A percentile compares a stretch with the other conserved stretches of the same genome.
phyloP scores from a whole-genome alignment of 257 asterid species.

The Gentiana dahurica region DNA sequence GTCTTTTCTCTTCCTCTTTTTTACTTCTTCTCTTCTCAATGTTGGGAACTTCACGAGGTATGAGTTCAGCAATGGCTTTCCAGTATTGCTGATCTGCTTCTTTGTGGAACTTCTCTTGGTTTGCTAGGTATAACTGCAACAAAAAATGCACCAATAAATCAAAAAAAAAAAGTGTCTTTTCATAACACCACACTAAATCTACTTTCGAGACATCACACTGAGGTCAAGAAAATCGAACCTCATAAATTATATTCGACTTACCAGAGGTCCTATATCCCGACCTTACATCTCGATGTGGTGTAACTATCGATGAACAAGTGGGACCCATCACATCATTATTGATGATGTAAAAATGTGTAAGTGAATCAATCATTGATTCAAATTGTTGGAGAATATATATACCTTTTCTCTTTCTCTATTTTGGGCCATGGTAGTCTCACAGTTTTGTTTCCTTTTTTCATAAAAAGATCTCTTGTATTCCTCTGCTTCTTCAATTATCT shows the following conservation, averaged over 20 bases:
- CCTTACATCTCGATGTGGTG: no score
- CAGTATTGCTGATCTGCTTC: conserved; percentile 80
- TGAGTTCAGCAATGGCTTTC: conserved; percentile 79
- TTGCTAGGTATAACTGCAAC: conserved; percentile 47
- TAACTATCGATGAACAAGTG: no score
- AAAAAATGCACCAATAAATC: neutral
- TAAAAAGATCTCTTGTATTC: conserved; percentile 67
- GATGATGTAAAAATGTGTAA: no score
- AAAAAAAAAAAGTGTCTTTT: no score
- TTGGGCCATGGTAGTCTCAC: conserved; percentile 54
- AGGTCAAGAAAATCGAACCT: no score
- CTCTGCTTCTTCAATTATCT: conserved; percentile 78
- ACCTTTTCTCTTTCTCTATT: conserved; percentile 89
- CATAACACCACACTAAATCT: no score
- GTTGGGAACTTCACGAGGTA: conserved; percentile 81
- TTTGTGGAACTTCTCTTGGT: conserved; percentile 90
- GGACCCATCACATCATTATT: no score
- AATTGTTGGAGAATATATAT: neutral
- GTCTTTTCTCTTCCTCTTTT: conserved; percentile 61
- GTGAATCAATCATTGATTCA: no score
- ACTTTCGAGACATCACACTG: no score
- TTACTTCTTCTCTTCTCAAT: conserved; percentile 75
- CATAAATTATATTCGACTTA: no score
- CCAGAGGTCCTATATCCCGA: no score
- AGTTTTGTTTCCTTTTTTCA: conserved; percentile 52